Base-by-base conservation (phyloP, 1,284 basidiomycete genomes). In the Ustilago crameri region DNA sequence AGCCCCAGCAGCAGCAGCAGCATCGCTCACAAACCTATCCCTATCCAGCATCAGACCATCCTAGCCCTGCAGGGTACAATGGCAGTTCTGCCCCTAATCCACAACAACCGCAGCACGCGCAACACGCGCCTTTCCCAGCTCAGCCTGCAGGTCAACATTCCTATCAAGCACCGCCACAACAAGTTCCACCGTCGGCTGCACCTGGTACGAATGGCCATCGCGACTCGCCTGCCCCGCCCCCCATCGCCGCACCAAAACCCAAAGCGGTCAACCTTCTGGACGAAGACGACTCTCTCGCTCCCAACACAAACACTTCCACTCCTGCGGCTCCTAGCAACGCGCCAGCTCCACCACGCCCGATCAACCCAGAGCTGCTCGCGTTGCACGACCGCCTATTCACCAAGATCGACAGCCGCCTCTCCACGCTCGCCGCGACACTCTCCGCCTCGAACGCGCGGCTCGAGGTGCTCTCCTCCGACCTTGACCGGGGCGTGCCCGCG, bases 401-500 rank as follows among this genome's bases (percentile, higher is more conserved):
- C 47, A 93, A 92, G 82, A 84, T 98, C 50, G 85, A 86, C 34
- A 85, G 89, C 30, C 89, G 93, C 69, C 87, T 94, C 43, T 85
- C 87, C 34, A 88, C 89, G 35, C 89, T 32, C 89, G 93, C 70
- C 87, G 94, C 44, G 85, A 87, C 34, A 88, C 89, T 9, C 85
- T 95, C 14, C 84, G 84, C 89, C 32, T 91, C 93, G 75, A 88
- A 89, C 34, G 88, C 90, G 73, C 90, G 92, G 37, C 87, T 97
- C 46, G 88, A 89, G 45, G 88, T 91, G 40, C 88, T 95, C 62
- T 90, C 92, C 74, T 85, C 88, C 43, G 94, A 97, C 85, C 88
- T 98, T 61, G 88, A 92, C 45, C 88, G 90, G 46, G 96, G 95
- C 3, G 90, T 91, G 80, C 93, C 93, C 17, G 95, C 95, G 5